These are phyloP conservation scores for Ehretia macrophylla DNA, from an alignment of 257 asterid genomes.

Conservation along the genomic window DNA sequence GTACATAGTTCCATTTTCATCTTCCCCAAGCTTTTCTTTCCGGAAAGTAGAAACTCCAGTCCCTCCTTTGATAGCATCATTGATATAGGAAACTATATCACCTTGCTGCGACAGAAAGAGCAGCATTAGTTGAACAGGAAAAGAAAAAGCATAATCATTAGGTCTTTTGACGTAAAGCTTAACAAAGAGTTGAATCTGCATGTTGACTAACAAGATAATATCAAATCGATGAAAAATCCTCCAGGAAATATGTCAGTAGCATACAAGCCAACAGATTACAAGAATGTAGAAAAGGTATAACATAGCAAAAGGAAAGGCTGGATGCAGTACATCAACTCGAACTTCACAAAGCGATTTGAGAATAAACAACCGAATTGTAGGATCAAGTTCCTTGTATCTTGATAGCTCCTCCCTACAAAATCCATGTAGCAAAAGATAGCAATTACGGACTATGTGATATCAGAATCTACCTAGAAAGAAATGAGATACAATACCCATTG, in stretches of 20 bases:
- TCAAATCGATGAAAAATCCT: too few species aligned
- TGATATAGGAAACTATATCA: conserved; percentile 59
- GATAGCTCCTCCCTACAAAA: conserved; percentile 67
- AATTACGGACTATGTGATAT: conserved; percentile 6
- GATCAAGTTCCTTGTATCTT: conserved; percentile 65
- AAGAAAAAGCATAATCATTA: too few species aligned
- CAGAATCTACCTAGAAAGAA: conserved; percentile 12
- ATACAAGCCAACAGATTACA: conserved; percentile 2
- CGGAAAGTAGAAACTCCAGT: conserved; percentile 46
- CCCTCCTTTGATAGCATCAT: conserved; percentile 43
- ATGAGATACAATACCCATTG: conserved; percentile 56
- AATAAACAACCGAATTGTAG: conserved; percentile 57
- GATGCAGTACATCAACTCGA: conserved; percentile 69
- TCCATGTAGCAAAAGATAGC: conserved; percentile 10
- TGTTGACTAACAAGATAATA: too few species aligned
- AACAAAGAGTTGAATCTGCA: too few species aligned
- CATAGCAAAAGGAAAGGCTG: conserved; percentile 8
- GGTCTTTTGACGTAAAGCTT: too few species aligned
- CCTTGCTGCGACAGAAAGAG: conserved; percentile 50
- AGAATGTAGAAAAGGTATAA: neutral
- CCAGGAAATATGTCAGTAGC: neutral
- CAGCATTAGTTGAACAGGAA: too few species aligned
- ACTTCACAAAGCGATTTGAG: conserved; percentile 93
- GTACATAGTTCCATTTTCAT: conserved; percentile 53
- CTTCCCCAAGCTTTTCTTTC: conserved; percentile 64